phyloP scores from a whole-genome alignment of 73 alveolate species.

The Stentor roeselii region DNA sequence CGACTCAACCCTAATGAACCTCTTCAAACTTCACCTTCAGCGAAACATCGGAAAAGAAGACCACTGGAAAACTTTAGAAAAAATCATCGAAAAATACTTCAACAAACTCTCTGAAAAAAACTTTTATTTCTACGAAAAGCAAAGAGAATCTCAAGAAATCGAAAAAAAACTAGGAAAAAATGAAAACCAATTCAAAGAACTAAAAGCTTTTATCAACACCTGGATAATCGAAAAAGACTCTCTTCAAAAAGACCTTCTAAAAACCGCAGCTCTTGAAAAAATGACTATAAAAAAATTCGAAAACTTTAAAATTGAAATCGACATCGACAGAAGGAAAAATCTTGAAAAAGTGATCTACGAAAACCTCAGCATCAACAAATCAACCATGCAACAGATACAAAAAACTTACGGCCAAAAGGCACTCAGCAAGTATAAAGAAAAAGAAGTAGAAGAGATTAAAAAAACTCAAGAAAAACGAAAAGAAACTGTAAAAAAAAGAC shows the following conservation, averaged over 20 bases:
- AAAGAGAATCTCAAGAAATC: not conserved
- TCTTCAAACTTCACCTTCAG: not conserved
- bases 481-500: not conserved
- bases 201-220: not conserved
- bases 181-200: conserved; percentile 3
- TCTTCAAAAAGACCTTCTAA: conserved; percentile 20
- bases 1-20: not conserved
- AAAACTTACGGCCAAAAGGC: conserved; percentile 23
- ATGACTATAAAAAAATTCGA: conserved; percentile 14
- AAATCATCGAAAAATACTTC: not conserved
- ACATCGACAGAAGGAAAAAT: not conserved
- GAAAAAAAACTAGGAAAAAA: not conserved
- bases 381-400: not conserved
- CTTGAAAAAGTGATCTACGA: not conserved
- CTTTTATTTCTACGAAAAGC: not conserved
- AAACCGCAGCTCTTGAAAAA: not conserved
- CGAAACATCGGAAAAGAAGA: not conserved
- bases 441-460: not conserved
- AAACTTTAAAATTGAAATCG: conserved; percentile 5
- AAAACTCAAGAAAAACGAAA: conserved; percentile 4
- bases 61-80: not conserved
- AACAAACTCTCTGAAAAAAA: not conserved
- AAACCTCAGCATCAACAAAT: not conserved
- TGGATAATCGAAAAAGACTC: not conserved
- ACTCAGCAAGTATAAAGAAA: not conserved